Percentiles rank a stretch among this genome's conserved stretches.
Conservation (phyloP, 2,329 filamentous ascomycete genomes). For the Alternaria burnsii region DNA sequence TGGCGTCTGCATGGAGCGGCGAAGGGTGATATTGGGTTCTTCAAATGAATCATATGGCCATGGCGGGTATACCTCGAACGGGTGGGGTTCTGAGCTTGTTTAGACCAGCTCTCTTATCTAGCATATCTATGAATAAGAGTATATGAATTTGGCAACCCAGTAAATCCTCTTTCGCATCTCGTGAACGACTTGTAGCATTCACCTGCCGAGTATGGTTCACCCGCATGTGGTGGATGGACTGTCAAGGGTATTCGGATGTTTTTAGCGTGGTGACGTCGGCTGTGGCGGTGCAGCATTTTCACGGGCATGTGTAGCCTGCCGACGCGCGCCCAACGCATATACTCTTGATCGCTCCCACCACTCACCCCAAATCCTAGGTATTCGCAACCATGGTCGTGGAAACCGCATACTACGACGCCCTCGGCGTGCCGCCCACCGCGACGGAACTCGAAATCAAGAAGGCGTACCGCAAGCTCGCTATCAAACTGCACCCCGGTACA, state of each 20-base stretch:
- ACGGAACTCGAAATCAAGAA: constrained; percentile 96
- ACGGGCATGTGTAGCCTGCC: constrained; percentile 19
- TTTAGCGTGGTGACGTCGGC: constrained; percentile 31
- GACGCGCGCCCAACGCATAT: constrained; percentile 28
- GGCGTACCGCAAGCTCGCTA: constrained; percentile 90
- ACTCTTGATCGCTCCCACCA: constrained; percentile 19
- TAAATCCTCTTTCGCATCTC: neutral
- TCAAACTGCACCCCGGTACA: constrained; percentile 86
- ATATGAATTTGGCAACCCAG: constrained; percentile 7
- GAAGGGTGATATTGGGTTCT: constrained; percentile 44
- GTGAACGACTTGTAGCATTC: neutral
- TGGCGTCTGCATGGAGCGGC: constrained; percentile 51
- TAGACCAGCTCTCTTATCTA: constrained; percentile 39
- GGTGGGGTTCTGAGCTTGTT: constrained; percentile 37
- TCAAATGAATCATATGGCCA: constrained; percentile 37
- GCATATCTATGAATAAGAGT: constrained; percentile 37
- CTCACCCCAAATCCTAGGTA: constrained; percentile 6
- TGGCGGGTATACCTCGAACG: constrained; percentile 37
- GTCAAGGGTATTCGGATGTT: constrained; percentile 3
- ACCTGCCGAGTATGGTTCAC: neutral
- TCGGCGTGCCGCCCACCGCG: constrained; percentile 84
- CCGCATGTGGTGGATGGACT: neutral
- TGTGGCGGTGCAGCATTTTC: constrained; percentile 30
- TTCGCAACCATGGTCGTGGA: constrained; percentile 76
- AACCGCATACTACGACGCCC: constrained; percentile 85